Evolutionary conservation across 2,329 filamentous ascomycete genomes (phyloP), one percentile per base, ranked within the genome.

Genomic region (Microdochium trichocladiopsis): DNA sequence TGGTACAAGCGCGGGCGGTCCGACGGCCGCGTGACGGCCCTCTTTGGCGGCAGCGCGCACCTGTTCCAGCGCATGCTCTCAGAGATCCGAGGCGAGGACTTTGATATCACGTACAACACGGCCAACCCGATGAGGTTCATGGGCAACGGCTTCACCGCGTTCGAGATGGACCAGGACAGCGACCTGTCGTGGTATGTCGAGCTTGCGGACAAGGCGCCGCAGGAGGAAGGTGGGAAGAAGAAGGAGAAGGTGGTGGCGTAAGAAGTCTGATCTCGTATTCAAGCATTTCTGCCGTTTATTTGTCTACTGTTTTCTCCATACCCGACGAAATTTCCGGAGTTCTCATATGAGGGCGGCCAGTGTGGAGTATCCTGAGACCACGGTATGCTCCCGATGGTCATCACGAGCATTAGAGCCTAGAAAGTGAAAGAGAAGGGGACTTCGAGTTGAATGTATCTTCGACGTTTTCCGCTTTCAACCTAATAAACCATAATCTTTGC

Each of bases 111-210:
- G 48, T 77, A 77, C 56, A 63, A 66, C 47, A 69, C 64, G 16
- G 52, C 57, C n/a, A 77, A 78, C 58, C 61, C 66, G 16, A 77
- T 72, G 57, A 54, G 68, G 24, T 76, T 76, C 55, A 69, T 78
- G 72, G 75, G 74, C 0, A 77, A 76, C 60, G 74, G 75, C 1
- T 71, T 72, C 55, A 72, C 72, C 2, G 61, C 62, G 37, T 64
- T 63, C 52, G 70, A 75, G 56, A 63, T 68, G 59, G 61, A 69
- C 14, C 22, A 48, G 14, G 65, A 66, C 18, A 65, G 59, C 24
- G 64, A 63, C 53, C 50, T 58, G 57, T 60, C 58, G 23, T 64
- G 58, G 59, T 66, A 62, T 47, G 60, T 63, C 50, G 49, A 65
- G 43, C 28, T 36, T 18, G 50, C 50, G 8, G 41, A 48, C n/a